Percentiles rank a stretch among this genome's conserved stretches.
Conservation (phyloP, 179 eudicot species). For the Pouteria campechiana region DNA sequence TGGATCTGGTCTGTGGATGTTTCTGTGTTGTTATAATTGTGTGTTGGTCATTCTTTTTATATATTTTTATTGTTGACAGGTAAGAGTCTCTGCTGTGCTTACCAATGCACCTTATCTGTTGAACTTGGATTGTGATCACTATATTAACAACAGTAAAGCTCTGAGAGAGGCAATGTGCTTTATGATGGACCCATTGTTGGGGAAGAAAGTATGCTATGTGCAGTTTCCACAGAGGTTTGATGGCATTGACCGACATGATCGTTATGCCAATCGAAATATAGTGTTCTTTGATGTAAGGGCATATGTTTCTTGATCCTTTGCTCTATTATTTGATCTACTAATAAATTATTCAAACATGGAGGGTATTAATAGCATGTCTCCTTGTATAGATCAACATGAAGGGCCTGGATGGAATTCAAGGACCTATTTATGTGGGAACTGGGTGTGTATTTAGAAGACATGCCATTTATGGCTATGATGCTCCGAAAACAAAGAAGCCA, state of each 20-base stretch:
- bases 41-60: too few species aligned
- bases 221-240: slow-evolving; percentile 23
- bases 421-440: slow-evolving; percentile 21
- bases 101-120: slow-evolving; percentile 14
- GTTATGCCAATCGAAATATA: slow-evolving; percentile 17
- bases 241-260: slow-evolving; percentile 15
- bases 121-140: slow-evolving; percentile 23
- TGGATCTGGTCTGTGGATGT: too few species aligned
- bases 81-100: slow-evolving; percentile 19
- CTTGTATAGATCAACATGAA: slow-evolving; percentile 15
- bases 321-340: background rate
- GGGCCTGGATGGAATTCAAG: slow-evolving; percentile 18
- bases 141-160: slow-evolving; percentile 15
- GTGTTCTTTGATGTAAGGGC: slow-evolving; percentile 18
- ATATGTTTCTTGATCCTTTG: background rate
- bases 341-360: background rate
- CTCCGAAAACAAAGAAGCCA: slow-evolving; percentile 5
- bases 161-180: slow-evolving; percentile 19
- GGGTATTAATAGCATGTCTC: too few species aligned
- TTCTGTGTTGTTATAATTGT: too few species aligned
- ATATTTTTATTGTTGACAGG: slow-evolving; percentile 6
- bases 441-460: slow-evolving; percentile 14
- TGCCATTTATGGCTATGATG: slow-evolving; percentile 18
- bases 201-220: slow-evolving; percentile 13
- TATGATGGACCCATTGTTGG: slow-evolving; percentile 18